Base-by-base conservation (phyloP, 2,329 filamentous ascomycete genomes). In the Helminthosporium solani region DNA sequence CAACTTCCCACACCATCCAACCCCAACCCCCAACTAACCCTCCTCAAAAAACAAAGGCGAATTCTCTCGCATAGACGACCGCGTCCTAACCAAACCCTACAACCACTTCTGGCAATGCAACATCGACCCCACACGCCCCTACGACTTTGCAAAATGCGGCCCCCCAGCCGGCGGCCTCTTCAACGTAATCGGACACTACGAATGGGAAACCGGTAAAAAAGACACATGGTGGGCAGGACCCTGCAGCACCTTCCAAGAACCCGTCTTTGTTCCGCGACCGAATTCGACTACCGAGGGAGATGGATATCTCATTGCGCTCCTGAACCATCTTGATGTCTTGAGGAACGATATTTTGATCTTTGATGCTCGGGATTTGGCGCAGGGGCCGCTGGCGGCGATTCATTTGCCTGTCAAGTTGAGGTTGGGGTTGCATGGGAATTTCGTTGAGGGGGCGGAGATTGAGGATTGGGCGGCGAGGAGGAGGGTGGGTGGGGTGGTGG, bases 161-260 rank as follows among this genome's bases (percentile, higher is more conserved):
- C 58, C 64, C 0, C 64, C 63, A 0, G 62, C 63, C 1, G 64
- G 64, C 1, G 63, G 64, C 0, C 37, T 67, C 6, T 68, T 67
- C 49, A 67, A 68, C 33, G 60, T 63, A 11, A 54, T 73, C 15
- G 64, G 61, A 0, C 63, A 66, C 38, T 65, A 53, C 30, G 57
- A 64, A 23, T 68, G 63, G 62, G 59, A 64, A 8, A 64, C 56
- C 1, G 61, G 64, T 1, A 60, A 64, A 1, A 52, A 58, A 40
- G 59, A 65, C 40, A 65, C 54, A 21, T 72, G 58, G 42, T 72
- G 60, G 50, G 68, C 63, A 16, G 70, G 67, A 1, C 67, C 63
- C 20, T 68, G 61, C 8, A 64, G 68, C 20, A 76, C 75, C 0
- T 76, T 79, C 49, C 78, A 81, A 56, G 78, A 81, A 50, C 78